Evolutionary conservation across 257 asterid species (phyloP), one percentile per base, ranked within the genome.

Genomic region (Cynanchum wilfordii): DNA sequence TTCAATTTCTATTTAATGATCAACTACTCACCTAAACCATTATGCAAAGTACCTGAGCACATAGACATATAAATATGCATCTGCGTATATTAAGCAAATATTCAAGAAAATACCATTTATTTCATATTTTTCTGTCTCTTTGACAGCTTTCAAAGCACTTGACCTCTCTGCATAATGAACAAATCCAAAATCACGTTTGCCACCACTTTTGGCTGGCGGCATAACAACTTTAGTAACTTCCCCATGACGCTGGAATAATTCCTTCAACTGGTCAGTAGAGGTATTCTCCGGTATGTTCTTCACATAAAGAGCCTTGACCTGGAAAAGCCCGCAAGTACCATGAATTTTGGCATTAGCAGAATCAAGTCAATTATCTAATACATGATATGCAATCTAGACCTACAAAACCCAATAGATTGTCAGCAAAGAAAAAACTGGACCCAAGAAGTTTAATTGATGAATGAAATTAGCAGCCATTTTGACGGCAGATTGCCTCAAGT

Each of bases 191-290:
- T 91, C 96, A 55, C 98, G 79, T 82, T 91, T 93, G 45, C 97
- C 98, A 68, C 97, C 98, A 85, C 79, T 82, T 88, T 88, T 93
- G 74, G 96, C 92, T 60, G 96, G 97, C 25, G 98, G 98, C 97
- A 88, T 91, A 72, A 93, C 97, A 65, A 93, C 96, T 80, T 89
- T 93, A 20, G 89, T 90, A 65, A 93, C 98, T 76, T 93, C 97
- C 67, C 98, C 98, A 66, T 93, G 96, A 52, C 78, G 87, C 81
- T 87, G 90, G 81, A 93, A 93, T 57, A 87, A 82, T 77, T 88
- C 96, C 87, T 91, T 91, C 80, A 93, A 81, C 68, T 86, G 89
- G 54, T 93, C 98, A 22, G 87, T 87, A 54, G 87, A 42, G 76
- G 98, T 88, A 78, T 85, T 86, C 81, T 93, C 97, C 50, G 96